phyloP scores from a whole-genome alignment of 176 grass and related monocot species.

The Microstegium vimineum region DNA sequence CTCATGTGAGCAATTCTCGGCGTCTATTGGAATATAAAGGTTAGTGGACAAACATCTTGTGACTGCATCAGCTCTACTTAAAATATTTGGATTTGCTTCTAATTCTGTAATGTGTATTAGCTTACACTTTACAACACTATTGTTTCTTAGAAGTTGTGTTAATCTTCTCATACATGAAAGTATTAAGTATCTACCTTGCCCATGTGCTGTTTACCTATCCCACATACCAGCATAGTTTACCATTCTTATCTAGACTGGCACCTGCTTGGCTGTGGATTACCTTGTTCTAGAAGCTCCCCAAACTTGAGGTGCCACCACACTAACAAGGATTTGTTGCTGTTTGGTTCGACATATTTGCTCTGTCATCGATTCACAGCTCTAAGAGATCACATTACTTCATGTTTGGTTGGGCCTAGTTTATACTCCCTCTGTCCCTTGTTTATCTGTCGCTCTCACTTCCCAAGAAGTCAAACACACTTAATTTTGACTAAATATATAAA shows the following conservation, averaged over 20 bases:
- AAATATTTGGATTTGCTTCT: slow-evolving; percentile 8
- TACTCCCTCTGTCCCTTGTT: not conserved
- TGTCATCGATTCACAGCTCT: not conserved
- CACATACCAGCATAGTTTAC: not conserved
- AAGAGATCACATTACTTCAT: not conserved
- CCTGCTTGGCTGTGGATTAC: not conserved
- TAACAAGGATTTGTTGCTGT: not conserved
- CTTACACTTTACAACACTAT: not conserved
- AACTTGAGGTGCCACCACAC: not conserved
- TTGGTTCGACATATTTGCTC: not conserved
- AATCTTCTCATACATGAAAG: not conserved
- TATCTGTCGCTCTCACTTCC: too few relatives aligned
- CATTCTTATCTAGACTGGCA: not conserved
- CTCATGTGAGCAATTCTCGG: slow-evolving; percentile 51
- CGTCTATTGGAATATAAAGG: slow-evolving; percentile 59
- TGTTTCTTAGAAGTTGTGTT: not conserved
- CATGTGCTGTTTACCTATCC: not conserved
- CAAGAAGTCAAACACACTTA: too few relatives aligned
- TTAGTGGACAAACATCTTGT: slow-evolving; percentile 25
- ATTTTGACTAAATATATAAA: too few relatives aligned
- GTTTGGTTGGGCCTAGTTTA: not conserved
- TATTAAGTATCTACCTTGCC: not conserved
- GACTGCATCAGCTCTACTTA: not conserved
- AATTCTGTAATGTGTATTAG: slow-evolving; percentile 15
- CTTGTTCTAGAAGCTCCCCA: not conserved